These are phyloP conservation scores for Aureobasidium sp. DNA, from an alignment of 2,329 filamentous ascomycete genomes.

Conservation along the genomic window DNA sequence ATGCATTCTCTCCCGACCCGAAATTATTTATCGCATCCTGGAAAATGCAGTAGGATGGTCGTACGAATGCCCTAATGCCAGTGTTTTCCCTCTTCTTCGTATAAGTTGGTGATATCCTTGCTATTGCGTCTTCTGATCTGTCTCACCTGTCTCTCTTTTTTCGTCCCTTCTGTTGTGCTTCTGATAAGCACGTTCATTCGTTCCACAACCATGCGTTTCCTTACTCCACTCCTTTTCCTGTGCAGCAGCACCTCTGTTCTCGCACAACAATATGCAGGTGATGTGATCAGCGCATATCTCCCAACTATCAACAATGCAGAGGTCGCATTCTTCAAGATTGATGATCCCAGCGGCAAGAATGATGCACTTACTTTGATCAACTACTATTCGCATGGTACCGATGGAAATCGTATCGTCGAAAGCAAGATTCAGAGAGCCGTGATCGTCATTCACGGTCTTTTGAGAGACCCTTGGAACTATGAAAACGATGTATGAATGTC, in stretches of 20 bases:
- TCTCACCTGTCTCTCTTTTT: not conserved
- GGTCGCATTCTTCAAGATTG: conserved; percentile 26
- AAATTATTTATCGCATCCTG: conserved; percentile 2
- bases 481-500: conserved; percentile 17
- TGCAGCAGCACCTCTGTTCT: not conserved
- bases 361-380: conserved; percentile 26
- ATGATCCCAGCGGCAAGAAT: conserved; percentile 21
- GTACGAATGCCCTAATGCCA: conserved; percentile 1
- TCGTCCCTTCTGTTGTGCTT: not conserved
- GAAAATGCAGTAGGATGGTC: not conserved
- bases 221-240: not conserved
- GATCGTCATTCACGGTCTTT: conserved; percentile 27
- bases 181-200: conserved; percentile 1
- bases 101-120: not conserved
- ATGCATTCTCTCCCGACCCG: not conserved
- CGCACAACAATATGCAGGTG: conserved; percentile 27
- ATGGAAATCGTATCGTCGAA: conserved; percentile 20
- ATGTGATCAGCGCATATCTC: conserved; percentile 22
- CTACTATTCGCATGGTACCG: conserved; percentile 25
- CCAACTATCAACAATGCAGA: conserved; percentile 25
- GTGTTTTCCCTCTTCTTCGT: not conserved
- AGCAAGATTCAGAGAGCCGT: conserved; percentile 24
- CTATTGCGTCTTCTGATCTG: not conserved
- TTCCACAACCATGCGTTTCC: conserved; percentile 4
- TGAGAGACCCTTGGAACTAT: conserved; percentile 28